phyloP scores from a whole-genome alignment of 1,139 yeast species.

The Yamadazyma buinensis region DNA sequence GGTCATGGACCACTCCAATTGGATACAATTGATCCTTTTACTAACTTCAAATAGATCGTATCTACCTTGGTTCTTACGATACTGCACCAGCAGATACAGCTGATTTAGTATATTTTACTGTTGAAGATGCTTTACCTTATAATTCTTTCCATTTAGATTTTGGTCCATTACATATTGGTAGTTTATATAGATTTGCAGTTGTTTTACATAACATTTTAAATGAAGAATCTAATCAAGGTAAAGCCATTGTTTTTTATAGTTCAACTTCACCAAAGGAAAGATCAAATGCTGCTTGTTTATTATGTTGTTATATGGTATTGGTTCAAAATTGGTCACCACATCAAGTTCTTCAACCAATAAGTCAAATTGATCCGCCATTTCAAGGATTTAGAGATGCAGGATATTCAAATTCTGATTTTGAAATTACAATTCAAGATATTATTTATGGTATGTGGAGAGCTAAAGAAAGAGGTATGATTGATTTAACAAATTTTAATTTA shows the following conservation, averaged over 20 bases:
- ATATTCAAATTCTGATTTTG: constrained; percentile 91
- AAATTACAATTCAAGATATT: constrained; percentile 87
- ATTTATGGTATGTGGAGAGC: constrained; percentile 98
- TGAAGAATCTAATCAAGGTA: constrained; percentile 77
- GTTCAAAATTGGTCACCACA: constrained; percentile 99
- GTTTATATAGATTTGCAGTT: constrained; percentile 90
- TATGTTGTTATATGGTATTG: constrained; percentile 91
- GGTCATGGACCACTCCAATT: no score
- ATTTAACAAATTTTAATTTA: constrained; percentile 79
- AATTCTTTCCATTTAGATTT: constrained; percentile 93
- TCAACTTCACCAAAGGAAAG: constrained; percentile 76
- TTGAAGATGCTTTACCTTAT: constrained; percentile 88
- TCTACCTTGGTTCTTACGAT: constrained; percentile 89
- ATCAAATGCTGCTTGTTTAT: constrained; percentile 90
- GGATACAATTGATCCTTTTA: no score
- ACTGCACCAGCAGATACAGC: constrained; percentile 71
- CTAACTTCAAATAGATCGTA: no score
- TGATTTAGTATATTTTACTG: constrained; percentile 80
- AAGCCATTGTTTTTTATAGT: constrained; percentile 88
- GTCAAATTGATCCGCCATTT: constrained; percentile 90
- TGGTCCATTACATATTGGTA: constrained; percentile 94
- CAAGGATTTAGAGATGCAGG: constrained; percentile 98
- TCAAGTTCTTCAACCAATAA: constrained; percentile 89
- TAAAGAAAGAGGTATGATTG: constrained; percentile 87
- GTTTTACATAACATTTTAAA: constrained; percentile 86